Percentiles rank a stretch among this genome's conserved stretches.
These are phyloP conservation scores for Phaffia tasmanica DNA, from an alignment of 768 basidiomycete species.

Conservation along the genomic window DNA sequence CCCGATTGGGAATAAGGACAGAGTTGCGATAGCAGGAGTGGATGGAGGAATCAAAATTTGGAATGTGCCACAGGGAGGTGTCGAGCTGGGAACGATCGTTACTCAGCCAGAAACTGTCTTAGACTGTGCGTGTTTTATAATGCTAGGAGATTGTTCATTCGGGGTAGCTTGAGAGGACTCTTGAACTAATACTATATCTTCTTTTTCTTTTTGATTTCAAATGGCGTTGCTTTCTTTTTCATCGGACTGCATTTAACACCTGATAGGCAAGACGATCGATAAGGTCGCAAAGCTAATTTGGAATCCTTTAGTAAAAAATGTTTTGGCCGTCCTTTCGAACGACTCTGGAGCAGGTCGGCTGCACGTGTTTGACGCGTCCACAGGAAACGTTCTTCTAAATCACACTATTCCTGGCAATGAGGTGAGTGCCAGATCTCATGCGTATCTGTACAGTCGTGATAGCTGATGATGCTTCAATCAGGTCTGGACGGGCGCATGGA, in stretches of 20 bases:
- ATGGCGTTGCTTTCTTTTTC: background rate
- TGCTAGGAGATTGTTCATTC: constrained; percentile 17
- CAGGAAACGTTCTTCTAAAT: constrained; percentile 22
- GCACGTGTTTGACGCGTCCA: constrained; percentile 33
- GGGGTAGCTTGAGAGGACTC: background rate
- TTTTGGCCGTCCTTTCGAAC: constrained; percentile 35
- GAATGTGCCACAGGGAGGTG: constrained; percentile 28
- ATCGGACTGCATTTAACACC: background rate
- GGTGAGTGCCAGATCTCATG: constrained; percentile 23
- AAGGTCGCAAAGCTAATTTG: constrained; percentile 35
- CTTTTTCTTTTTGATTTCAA: background rate
- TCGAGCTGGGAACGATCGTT: constrained; percentile 27
- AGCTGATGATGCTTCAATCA: background rate
- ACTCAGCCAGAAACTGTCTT: constrained; percentile 26
- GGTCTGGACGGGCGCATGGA: constrained; percentile 35
- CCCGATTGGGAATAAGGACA: constrained; percentile 27
- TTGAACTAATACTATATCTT: background rate
- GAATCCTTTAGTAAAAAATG: constrained; percentile 36
- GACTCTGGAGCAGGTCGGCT: constrained; percentile 34
- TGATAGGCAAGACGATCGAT: constrained; percentile 29
- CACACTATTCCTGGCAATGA: constrained; percentile 30
- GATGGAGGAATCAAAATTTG: constrained; percentile 37
- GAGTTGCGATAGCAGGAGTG: constrained; percentile 33
- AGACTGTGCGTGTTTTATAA: constrained; percentile 30
- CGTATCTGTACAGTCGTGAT: background rate